Evolutionary conservation across 495 filamentous ascomycete species (phyloP), one percentile per base, ranked within the genome.

Genomic region (Penicillium roqueforti): DNA sequence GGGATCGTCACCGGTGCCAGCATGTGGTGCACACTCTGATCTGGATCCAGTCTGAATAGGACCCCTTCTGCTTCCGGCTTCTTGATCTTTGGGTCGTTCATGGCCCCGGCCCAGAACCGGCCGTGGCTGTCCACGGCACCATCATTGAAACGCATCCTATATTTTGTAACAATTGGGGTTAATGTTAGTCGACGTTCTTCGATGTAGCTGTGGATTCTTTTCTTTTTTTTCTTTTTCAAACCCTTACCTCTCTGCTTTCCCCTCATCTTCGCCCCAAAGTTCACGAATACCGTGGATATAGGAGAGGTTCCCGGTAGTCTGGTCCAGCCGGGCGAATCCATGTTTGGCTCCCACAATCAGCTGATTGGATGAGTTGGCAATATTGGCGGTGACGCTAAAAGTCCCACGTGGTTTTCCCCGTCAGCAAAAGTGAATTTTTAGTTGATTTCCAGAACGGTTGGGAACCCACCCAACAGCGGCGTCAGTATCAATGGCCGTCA

Each of bases 21-120:
- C 67, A 85, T 77, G 26, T 78, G 77, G 62, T 85, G 80, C 58
- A 87, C 63, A 36, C 65, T 75, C 48, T 80, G 66, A 61, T 87
- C 83, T 3, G 82, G 76, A 59, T 88, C 80, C 22, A 87, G 77
- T 56, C 83, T 76, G 68, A 87, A 87, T 7, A 88, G 69, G 19
- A 79, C 70, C 22, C 82, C 83, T 74, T 75, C 70, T 41, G 70
- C 53, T 18, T 60, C 57, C 1, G 60, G 70, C 7, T 55, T 48
- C 39, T 74, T 55, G 36, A 74, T 56, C 41, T 75, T 76, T 20
- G 74, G 71, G 61, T 96, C 91, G 58, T 88, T 92, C 90, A 96
- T 95, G 34, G 83, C 79, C n/a, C 90, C 88, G 8, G 88, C 79
- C 89, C 91, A 96, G 69, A 92, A 92, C 39, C 91, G 77, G 46